Evolutionary conservation across 2,329 filamentous ascomycete species (phyloP), one percentile per base, ranked within the genome.

Genomic region (Cladosporium sp.): DNA sequence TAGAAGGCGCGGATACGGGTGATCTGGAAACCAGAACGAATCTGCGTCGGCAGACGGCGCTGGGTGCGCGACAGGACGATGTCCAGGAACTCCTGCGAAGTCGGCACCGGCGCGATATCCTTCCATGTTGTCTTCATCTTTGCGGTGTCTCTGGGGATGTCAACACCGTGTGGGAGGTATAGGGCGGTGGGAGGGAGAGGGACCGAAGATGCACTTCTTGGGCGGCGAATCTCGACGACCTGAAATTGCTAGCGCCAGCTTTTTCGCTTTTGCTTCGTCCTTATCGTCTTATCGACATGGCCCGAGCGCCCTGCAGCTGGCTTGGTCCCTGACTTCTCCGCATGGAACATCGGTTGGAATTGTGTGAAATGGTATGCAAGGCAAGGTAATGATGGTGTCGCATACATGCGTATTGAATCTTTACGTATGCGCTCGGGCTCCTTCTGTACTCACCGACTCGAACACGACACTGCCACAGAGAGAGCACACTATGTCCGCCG

Each of bases 21-120:
- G 73, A 97, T 97, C 77, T 96, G 89, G 82, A 99, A 99, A 59
- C 94, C 94, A 39, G 92, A 85, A 69, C 94, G 86, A 72, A 99
- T 97, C 80, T 97, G 91, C 49, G 91, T 99, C 13, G 94, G 94
- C 63, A 99, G 81, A 62, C 93, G 87, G 71, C 93, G 84, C 81
- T 97, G 93, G 4, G 91, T 97, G 66, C 94, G 83, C 71, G 90
- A 95, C 69, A 99, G 83, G 64, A 97, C 92, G 73, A 99, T 97
- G 77, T 99, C 94, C 68, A 99, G 83, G 71, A 99, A 97, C 77
- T 99, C 94, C 80, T 95, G 88, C 74, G 88, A 88, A 69, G 90
- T 95, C 58, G 93, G 93, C 71, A 75, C 74, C 65, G 69, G 67
- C 58, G 69, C 73, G 59, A 72, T 74, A 64, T 83, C 81, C 70